These are phyloP conservation scores for Mycena sanguinolenta DNA, from an alignment of 768 basidiomycete genomes.

Conservation along the genomic window DNA sequence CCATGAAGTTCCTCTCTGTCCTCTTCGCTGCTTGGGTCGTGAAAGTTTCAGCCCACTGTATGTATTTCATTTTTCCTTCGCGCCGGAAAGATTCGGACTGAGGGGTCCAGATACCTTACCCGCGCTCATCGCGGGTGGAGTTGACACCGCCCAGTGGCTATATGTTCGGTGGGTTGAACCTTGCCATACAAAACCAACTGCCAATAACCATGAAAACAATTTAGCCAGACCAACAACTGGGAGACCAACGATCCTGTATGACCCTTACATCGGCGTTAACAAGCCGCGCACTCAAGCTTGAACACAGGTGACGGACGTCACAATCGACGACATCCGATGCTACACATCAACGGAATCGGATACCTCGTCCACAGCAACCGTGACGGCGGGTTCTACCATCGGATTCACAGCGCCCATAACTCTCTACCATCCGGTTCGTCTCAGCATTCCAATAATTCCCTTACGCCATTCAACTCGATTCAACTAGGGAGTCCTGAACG, in stretches of 20 bases:
- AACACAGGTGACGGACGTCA: conserved; percentile 20
- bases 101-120: conserved; percentile 41
- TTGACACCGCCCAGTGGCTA: conserved; percentile 37
- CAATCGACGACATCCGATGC: conserved; percentile 22
- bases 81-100: neutral
- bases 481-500: conserved; percentile 22
- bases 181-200: no score
- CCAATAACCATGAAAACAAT: neutral
- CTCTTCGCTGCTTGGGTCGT: conserved; percentile 20
- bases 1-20: conserved; percentile 27
- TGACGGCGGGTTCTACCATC: conserved; percentile 46
- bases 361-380: conserved; percentile 44
- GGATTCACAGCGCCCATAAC: conserved; percentile 28
- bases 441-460: neutral
- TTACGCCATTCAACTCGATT: neutral
- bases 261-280: neutral
- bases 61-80: neutral
- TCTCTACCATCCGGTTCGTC: conserved; percentile 15
- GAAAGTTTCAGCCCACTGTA: conserved; percentile 31
- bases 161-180: conserved; percentile 36
- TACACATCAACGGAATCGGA: conserved; percentile 29
- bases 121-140: conserved; percentile 41
- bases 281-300: neutral
- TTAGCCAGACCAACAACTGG: conserved; percentile 35
- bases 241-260: conserved; percentile 24